Percentiles rank a stretch among this genome's conserved stretches.
Conservation (phyloP, 805 yeast species). For the Nakazawaea peltata region DNA sequence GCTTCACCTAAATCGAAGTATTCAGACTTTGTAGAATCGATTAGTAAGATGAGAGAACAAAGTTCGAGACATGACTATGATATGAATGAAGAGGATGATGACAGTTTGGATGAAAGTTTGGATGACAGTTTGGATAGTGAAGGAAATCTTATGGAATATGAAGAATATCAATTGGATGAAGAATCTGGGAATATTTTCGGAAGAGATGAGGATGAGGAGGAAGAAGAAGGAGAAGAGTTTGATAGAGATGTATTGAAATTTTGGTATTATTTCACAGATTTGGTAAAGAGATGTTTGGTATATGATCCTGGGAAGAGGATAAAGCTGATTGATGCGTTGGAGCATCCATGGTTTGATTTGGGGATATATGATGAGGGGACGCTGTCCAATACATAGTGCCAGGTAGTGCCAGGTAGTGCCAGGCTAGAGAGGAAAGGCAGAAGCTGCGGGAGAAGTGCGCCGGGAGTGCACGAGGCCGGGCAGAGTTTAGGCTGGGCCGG, state of each 20-base stretch:
- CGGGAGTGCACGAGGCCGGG: no score
- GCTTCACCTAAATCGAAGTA: constrained; percentile 7
- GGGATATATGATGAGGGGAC: constrained; percentile 53
- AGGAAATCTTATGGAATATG: no score
- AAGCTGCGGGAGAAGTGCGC: no score
- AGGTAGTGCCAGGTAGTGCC: no score
- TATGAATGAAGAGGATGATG: not conserved
- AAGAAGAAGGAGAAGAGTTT: constrained; percentile 10
- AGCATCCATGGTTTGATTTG: constrained; percentile 69
- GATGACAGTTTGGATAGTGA: no score
- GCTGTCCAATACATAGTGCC: no score
- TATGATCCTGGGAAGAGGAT: constrained; percentile 44
- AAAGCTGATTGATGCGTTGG: constrained; percentile 45
- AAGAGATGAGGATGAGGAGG: constrained; percentile 9
- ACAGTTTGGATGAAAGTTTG: no score
- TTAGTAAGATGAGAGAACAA: not conserved
- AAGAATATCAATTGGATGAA: no score
- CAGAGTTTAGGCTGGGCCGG: no score
- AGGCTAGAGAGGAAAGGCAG: no score
- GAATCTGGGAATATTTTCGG: no score
- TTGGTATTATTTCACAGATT: constrained; percentile 70
- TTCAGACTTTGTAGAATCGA: constrained; percentile 14
- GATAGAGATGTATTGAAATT: constrained; percentile 62
- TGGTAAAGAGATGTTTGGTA: constrained; percentile 38
- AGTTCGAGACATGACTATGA: not conserved